These are phyloP conservation scores for Boechera stricta DNA, from an alignment of 345 rosid genomes.

Conservation along the genomic window DNA sequence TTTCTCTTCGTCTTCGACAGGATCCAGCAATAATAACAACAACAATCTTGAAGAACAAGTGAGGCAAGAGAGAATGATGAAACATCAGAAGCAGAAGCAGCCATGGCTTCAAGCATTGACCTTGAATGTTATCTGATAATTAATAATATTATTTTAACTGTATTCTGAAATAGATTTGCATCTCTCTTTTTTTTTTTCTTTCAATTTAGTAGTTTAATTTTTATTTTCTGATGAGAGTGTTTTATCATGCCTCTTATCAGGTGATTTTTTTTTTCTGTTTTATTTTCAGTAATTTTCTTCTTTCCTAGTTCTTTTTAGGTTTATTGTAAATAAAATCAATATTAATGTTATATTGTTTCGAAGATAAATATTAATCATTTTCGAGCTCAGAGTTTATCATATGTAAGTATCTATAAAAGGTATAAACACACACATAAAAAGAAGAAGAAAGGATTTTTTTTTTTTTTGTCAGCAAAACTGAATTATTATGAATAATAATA, in stretches of 20 bases:
- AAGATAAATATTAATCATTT: not conserved
- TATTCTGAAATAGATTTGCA: conserved; percentile 38
- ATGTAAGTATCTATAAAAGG: not conserved
- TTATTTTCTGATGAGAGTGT: conserved; percentile 33
- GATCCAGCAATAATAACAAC: conserved; percentile 58
- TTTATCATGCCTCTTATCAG: conserved; percentile 47
- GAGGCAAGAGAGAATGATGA: conserved; percentile 60
- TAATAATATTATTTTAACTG: conserved; percentile 33
- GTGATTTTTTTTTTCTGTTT: conserved; percentile 23
- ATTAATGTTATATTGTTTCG: conserved; percentile 24
- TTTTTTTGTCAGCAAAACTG: not conserved
- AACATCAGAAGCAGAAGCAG: conserved; percentile 54
- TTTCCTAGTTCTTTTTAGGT: not conserved
- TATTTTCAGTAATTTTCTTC: conserved; percentile 20
- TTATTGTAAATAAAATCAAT: conserved; percentile 23
- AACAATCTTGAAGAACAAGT: conserved; percentile 57
- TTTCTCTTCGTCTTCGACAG: conserved; percentile 80
- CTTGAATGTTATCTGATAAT: conserved; percentile 62
- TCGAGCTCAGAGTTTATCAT: not conserved
- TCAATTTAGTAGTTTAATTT: not conserved
- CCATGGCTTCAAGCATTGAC: conserved; percentile 92
- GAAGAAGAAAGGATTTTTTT: not conserved
- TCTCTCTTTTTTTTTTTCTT: not conserved
- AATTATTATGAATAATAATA: conserved; percentile 21
- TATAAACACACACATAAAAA: conserved; percentile 2